Conservation (phyloP, 2,329 filamentous ascomycete species). For the Diaporthe destruens region DNA sequence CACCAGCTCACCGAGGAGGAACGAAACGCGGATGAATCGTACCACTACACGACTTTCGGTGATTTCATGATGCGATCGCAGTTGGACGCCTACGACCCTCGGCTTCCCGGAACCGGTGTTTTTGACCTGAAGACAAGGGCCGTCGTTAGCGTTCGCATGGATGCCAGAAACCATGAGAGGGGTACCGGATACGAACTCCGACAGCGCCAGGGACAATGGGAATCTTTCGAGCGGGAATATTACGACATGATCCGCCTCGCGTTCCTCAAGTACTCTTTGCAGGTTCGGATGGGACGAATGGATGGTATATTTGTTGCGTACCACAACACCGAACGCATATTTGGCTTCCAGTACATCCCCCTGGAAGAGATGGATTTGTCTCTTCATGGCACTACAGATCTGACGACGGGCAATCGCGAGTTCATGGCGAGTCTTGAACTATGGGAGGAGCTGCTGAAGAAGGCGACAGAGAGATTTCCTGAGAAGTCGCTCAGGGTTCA, state of each 20-base stretch:
- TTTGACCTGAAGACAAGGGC: slow-evolving; percentile 97
- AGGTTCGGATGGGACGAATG: slow-evolving; percentile 98
- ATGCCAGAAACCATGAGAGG: slow-evolving; percentile 76
- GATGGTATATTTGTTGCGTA: slow-evolving; percentile 98
- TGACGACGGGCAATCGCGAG: slow-evolving; percentile 80
- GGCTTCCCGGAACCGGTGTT: slow-evolving; percentile 90
- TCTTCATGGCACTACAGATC: slow-evolving; percentile 82
- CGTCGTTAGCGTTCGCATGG: slow-evolving; percentile 92
- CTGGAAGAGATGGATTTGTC: slow-evolving; percentile 89
- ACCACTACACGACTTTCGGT: slow-evolving; percentile 87
- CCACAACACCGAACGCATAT: slow-evolving; percentile 95
- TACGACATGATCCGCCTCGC: slow-evolving; percentile 96
- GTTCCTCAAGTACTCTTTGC: slow-evolving; percentile 95
- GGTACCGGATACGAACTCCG: slow-evolving; percentile 91
- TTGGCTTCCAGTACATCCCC: slow-evolving; percentile 95
- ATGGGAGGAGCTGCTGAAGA: slow-evolving; percentile 83
- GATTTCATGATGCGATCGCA: slow-evolving; percentile 96
- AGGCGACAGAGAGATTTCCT: slow-evolving; percentile 81
- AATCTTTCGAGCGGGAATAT: slow-evolving; percentile 95
- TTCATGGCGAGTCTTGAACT: slow-evolving; percentile 85
- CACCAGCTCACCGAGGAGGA: slow-evolving; percentile 79
- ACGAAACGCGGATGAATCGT: slow-evolving; percentile 79
- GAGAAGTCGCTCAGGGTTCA: slow-evolving; percentile 81
- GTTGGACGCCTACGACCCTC: slow-evolving; percentile 87
- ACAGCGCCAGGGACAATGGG: slow-evolving; percentile 79